These are phyloP conservation scores for Saccharomyces hybrid DNA, from an alignment of 1,139 yeast species.

Conservation along the genomic window DNA sequence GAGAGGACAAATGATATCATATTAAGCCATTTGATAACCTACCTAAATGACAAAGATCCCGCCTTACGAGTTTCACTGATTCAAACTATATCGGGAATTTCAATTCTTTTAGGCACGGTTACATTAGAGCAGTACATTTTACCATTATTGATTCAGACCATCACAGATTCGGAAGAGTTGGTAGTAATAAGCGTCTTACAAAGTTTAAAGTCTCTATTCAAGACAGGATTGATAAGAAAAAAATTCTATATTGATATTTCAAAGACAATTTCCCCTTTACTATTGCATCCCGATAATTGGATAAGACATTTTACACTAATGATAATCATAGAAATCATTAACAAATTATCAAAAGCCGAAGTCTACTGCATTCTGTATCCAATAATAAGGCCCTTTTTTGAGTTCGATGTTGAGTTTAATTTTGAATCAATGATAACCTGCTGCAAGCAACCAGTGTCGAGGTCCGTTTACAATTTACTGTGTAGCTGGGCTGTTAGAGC, in stretches of 20 bases:
- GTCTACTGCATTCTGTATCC: constrained; percentile 78
- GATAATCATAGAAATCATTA: constrained; percentile 55
- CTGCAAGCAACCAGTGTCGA: constrained; percentile 57
- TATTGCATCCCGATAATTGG: constrained; percentile 84
- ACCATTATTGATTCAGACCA: constrained; percentile 74
- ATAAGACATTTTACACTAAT: constrained; percentile 63
- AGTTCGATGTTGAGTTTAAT: constrained; percentile 63
- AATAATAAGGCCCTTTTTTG: constrained; percentile 64
- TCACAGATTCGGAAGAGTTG: constrained; percentile 75
- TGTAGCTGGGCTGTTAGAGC: constrained; percentile 67
- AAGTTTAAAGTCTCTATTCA: constrained; percentile 52
- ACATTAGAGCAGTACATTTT: constrained; percentile 81
- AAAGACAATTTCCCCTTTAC: constrained; percentile 41
- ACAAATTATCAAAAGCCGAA: constrained; percentile 66
- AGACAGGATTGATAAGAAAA: constrained; percentile 45
- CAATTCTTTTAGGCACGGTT: constrained; percentile 72
- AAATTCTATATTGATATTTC: constrained; percentile 46
- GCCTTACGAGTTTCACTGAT: constrained; percentile 64
- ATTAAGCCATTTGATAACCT: constrained; percentile 83
- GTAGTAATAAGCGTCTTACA: constrained; percentile 72
- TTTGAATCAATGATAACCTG: constrained; percentile 62
- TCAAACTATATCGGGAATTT: constrained; percentile 66
- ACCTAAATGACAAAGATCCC: constrained; percentile 70
- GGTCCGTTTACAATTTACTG: constrained; percentile 57
- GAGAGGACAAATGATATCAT: constrained; percentile 84